Evolutionary conservation across 495 filamentous ascomycete genomes (phyloP).

Genomic region (Hypoxylon fragiforme): DNA sequence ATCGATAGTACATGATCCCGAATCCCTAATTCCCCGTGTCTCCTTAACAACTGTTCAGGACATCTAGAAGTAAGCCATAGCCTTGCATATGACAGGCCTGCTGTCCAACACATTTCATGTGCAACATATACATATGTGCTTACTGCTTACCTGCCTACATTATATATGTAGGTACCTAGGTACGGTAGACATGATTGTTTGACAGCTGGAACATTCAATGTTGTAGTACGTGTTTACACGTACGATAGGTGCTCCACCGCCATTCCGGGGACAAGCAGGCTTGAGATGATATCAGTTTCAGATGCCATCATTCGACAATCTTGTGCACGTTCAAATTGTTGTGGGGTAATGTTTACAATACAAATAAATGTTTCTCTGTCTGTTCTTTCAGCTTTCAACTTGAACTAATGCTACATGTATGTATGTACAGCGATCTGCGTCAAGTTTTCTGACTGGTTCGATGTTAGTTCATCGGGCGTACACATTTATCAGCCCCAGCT

Average conservation of each 20-base stretch:
- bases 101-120: not conserved
- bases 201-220: conserved; percentile 1
- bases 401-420: no score
- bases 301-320: conserved; percentile 18
- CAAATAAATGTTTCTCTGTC: not conserved
- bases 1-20: conserved; percentile 10
- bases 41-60: conserved; percentile 15
- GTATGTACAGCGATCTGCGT: conserved; percentile 4
- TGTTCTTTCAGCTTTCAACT: conserved; percentile 13
- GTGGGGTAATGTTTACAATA: conserved; percentile 10
- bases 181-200: conserved; percentile 11
- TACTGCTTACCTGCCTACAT: not conserved
- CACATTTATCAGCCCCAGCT: no score
- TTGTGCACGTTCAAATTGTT: conserved; percentile 11
- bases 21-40: conserved; percentile 26
- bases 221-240: conserved; percentile 14
- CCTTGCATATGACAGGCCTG: conserved; percentile 27
- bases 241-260: conserved; percentile 18
- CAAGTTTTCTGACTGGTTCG: not conserved
- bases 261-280: conserved; percentile 24
- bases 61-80: conserved; percentile 10
- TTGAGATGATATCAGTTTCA: conserved; percentile 30
- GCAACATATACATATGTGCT: not conserved
- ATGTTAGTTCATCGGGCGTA: not conserved
- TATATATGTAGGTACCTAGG: not conserved